Evolutionary conservation across 1,139 yeast species (phyloP).

Genomic region (Meyerozyma elateridarum): DNA sequence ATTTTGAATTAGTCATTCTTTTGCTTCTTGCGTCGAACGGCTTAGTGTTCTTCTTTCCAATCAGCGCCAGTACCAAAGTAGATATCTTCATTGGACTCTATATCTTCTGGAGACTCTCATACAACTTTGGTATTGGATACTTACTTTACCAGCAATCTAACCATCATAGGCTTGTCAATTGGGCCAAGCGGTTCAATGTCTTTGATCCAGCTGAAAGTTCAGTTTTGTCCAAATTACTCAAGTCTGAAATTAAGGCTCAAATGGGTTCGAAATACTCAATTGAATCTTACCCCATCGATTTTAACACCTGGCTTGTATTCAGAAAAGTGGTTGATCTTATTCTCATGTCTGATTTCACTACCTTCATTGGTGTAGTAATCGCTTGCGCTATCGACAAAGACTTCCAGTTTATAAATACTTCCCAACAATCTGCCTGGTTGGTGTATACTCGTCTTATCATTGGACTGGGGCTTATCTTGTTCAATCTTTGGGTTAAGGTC

Average conservation of each 20-base stretch:
- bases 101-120: slow-evolving; percentile 71
- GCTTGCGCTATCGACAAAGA: slow-evolving; percentile 46
- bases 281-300: slow-evolving; percentile 59
- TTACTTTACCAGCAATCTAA: slow-evolving; percentile 67
- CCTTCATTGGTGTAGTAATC: slow-evolving; percentile 66
- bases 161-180: slow-evolving; percentile 48
- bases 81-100: slow-evolving; percentile 51
- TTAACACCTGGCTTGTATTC: slow-evolving; percentile 79
- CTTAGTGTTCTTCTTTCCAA: slow-evolving; percentile 39
- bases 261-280: slow-evolving; percentile 53
- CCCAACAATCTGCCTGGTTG: slow-evolving; percentile 31
- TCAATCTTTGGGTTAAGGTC: slow-evolving; percentile 81
- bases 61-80: slow-evolving; percentile 29
- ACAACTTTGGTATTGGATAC: slow-evolving; percentile 78
- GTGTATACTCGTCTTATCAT: slow-evolving; percentile 33
- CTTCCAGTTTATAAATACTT: slow-evolving; percentile 34
- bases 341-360: slow-evolving; percentile 80
- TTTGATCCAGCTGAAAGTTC: slow-evolving; percentile 27
- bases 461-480: slow-evolving; percentile 52
- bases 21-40: slow-evolving; percentile 48
- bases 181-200: slow-evolving; percentile 45
- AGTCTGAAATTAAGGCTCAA: slow-evolving; percentile 36
- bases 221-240: slow-evolving; percentile 21
- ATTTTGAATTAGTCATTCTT: slow-evolving; percentile 60
- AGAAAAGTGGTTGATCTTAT: slow-evolving; percentile 79